Base-by-base conservation (phyloP, 768 basidiomycete genomes). In the Boletus rubroflammeus region DNA sequence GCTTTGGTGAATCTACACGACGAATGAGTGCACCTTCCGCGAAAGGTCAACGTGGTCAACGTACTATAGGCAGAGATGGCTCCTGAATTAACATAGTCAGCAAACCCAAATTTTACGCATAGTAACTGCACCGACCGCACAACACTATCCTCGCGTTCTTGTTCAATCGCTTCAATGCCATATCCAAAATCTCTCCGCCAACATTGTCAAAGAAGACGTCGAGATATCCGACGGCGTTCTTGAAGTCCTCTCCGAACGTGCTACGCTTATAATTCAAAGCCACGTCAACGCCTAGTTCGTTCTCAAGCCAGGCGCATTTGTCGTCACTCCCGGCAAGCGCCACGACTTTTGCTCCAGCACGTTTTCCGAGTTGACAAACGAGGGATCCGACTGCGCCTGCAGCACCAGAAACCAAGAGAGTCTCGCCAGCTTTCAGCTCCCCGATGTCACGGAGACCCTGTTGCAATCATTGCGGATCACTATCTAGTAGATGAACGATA, bases 161-260 rank as follows among this genome's bases (percentile, higher is more conserved):
- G 39, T 93, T 92, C 63, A 98, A 67, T 47, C 88, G 76, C 25
- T 81, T 81, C 54, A 97, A 72, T 42, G 82, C 80, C 61, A 93
- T 76, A 67, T 96, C 87, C 51, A 98, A 75, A 36, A 93, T 89
- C 29, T 91, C 88, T 68, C 84, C 84, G 25, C 83, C 85, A 48
- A 91, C 88, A 55, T 91, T 90, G 67, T 93, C 90, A 61, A 93
- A 93, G 68, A 76, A 92, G 1, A 88, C 87, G 60, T 95, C 90
- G n/a, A 93, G 60, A 60, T 84, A 89, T 3, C 89, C 89, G 43
- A 89, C 79, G 14, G 71, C 59, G 39, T 78, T 72, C 71, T 85
- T 90, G 71, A 96, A 84, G 43, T 94, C 85, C 17, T 80, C 68
- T 50, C 69, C 72, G 75, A 93, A 96, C 15, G 77, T 81, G 26